Conservation (phyloP, 805 yeast genomes). For the Nakazawaea ambrosiae region DNA sequence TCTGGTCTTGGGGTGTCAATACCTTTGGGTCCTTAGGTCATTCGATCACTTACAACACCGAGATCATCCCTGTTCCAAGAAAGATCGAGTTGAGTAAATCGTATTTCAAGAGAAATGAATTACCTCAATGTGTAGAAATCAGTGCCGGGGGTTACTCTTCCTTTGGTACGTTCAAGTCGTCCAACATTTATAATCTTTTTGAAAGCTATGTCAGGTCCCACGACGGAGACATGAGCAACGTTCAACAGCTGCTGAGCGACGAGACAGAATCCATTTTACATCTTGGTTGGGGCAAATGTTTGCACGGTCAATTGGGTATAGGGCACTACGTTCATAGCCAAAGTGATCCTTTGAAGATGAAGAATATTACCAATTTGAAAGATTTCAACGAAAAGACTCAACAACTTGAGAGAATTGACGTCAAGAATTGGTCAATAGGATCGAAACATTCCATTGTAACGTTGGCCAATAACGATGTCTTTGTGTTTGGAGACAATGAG, state of each 20-base stretch:
- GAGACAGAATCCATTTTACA: conserved; percentile 27
- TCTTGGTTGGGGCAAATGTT: conserved; percentile 77
- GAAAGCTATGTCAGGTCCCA: conserved; percentile 21
- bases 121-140: conserved; percentile 43
- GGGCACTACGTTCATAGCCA: conserved; percentile 72
- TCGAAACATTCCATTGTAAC: conserved; percentile 57
- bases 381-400: conserved; percentile 48
- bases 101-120: conserved; percentile 32
- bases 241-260: conserved; percentile 3
- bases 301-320: conserved; percentile 80
- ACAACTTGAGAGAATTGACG: conserved; percentile 35
- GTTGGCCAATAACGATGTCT: conserved; percentile 55
- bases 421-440: conserved; percentile 54
- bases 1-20: conserved; percentile 88
- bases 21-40: conserved; percentile 79
- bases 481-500: conserved; percentile 82
- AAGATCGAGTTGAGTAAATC: conserved; percentile 34
- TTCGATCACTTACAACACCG: conserved; percentile 58
- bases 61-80: conserved; percentile 65
- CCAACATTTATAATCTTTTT: conserved; percentile 28
- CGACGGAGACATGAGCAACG: conserved; percentile 7
- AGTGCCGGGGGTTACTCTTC: conserved; percentile 69
- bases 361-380: conserved; percentile 35
- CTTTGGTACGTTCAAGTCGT: conserved; percentile 35
- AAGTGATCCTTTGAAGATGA: conserved; percentile 55